These are phyloP conservation scores for Cephaloascus fragrans DNA, from an alignment of 805 yeast genomes.

Conservation along the genomic window DNA sequence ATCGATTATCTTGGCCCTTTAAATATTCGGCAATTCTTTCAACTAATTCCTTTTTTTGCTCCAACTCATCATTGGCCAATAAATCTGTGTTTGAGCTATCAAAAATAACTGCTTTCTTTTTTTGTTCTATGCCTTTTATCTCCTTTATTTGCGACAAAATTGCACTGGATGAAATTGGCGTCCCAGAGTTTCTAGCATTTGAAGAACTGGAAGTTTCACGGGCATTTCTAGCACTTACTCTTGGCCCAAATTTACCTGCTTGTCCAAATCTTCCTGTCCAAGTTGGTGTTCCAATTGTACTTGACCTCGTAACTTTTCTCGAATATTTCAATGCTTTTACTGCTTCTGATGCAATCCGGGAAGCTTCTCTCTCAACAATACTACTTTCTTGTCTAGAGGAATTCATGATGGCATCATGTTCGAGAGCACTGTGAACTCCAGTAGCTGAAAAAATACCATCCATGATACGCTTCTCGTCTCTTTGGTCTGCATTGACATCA, in stretches of 20 bases:
- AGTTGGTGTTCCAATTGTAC: constrained; percentile 72
- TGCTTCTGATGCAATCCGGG: constrained; percentile 52
- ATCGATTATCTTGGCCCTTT: constrained; percentile 18
- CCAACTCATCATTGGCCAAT: constrained; percentile 8
- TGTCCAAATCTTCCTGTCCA: constrained; percentile 92
- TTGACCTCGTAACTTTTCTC: constrained; percentile 35
- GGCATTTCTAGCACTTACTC: constrained; percentile 1
- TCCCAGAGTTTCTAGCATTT: background rate
- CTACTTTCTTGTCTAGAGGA: constrained; percentile 41
- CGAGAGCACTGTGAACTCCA: constrained; percentile 64
- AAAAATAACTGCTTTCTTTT: constrained; percentile 10
- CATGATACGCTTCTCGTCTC: constrained; percentile 59
- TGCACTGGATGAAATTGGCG: constrained; percentile 30
- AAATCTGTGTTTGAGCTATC: constrained; percentile 13
- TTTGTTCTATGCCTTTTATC: constrained; percentile 23
- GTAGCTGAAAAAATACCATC: constrained; percentile 64
- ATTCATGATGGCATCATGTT: constrained; percentile 70
- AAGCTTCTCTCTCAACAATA: constrained; percentile 56
- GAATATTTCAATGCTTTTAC: constrained; percentile 54
- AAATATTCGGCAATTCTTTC: constrained; percentile 30
- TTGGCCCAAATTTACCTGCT: constrained; percentile 52
- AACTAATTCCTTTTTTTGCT: constrained; percentile 15
- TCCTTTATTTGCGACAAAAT: constrained; percentile 39
- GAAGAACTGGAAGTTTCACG: background rate
- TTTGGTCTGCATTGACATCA: constrained; percentile 11